Conservation (phyloP, 2,329 filamentous ascomycete species). For the Clonostachys sp. region DNA sequence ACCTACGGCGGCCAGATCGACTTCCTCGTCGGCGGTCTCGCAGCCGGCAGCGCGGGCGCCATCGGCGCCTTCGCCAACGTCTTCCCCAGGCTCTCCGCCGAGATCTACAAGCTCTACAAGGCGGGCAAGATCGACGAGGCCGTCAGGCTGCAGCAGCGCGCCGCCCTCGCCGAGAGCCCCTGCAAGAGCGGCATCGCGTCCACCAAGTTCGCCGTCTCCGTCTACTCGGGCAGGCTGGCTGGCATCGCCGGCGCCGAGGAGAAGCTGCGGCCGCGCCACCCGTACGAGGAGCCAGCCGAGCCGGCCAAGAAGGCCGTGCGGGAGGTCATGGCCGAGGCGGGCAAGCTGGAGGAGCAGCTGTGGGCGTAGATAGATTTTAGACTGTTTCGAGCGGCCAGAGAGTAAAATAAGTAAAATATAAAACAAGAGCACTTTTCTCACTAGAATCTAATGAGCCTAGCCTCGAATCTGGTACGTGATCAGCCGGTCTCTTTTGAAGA, state of each 20-base stretch:
- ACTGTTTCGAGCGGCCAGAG: too few relatives aligned
- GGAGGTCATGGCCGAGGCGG: slow-evolving; percentile 32
- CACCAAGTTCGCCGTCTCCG: slow-evolving; percentile 63
- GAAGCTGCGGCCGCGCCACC: slow-evolving; percentile 53
- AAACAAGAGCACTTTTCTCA: too few relatives aligned
- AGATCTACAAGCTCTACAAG: slow-evolving; percentile 57
- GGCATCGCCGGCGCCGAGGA: slow-evolving; percentile 55
- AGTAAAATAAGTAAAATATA: too few relatives aligned
- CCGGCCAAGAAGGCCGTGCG: slow-evolving; percentile 36
- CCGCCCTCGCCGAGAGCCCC: slow-evolving; percentile 60
- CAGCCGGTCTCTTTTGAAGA: too few relatives aligned
- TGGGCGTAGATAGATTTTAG: background rate
- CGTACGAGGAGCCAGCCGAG: slow-evolving; percentile 48
- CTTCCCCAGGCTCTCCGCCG: slow-evolving; percentile 50
- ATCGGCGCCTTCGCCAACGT: slow-evolving; percentile 62
- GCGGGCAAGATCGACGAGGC: slow-evolving; percentile 54
- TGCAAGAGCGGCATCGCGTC: slow-evolving; percentile 63
- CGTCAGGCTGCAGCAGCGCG: slow-evolving; percentile 52
- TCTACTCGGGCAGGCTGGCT: slow-evolving; percentile 53
- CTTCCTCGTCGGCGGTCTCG: slow-evolving; percentile 59
- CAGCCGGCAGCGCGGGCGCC: slow-evolving; percentile 53
- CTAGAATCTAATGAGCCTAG: too few relatives aligned
- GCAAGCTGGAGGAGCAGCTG: slow-evolving; percentile 31
- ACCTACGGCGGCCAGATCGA: slow-evolving; percentile 71
- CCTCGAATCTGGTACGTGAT: too few relatives aligned